phyloP scores from a whole-genome alignment of 2,329 filamentous ascomycete genomes.

The Penicillium sp. region DNA sequence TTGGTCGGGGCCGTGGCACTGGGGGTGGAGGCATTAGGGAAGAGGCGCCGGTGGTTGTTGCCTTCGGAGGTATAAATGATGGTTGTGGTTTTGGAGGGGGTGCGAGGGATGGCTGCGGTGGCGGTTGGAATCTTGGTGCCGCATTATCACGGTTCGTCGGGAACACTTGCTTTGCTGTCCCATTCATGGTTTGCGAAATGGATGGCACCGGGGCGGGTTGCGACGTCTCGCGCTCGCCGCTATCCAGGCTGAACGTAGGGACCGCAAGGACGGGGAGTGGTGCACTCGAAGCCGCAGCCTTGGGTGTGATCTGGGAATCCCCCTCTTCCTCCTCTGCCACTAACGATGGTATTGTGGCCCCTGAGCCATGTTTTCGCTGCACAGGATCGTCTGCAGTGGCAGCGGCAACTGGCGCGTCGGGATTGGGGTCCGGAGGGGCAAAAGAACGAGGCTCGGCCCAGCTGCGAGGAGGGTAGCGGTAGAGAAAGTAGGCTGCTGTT shows the following conservation, averaged over 20 bases:
- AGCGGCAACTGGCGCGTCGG: constrained; percentile 13
- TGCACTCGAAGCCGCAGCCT: constrained; percentile 30
- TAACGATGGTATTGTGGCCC: constrained; percentile 4
- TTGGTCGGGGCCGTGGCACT: constrained; percentile 28
- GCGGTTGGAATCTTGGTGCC: constrained; percentile 2
- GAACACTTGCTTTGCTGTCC: neutral
- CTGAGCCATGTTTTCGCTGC: constrained; percentile 8
- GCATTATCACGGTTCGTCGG: constrained; percentile 11
- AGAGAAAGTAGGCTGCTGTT: constrained; percentile 42
- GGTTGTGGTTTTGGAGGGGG: constrained; percentile 13
- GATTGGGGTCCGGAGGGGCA: constrained; percentile 17
- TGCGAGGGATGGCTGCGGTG: constrained; percentile 9
- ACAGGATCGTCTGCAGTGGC: constrained; percentile 11
- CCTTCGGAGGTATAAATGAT: constrained; percentile 5
- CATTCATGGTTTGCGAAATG: constrained; percentile 7
- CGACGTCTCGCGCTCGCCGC: constrained; percentile 11
- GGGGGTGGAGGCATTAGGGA: constrained; percentile 39
- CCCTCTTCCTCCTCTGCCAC: constrained; percentile 17
- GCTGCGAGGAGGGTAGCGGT: constrained; percentile 38
- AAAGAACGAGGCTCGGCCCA: constrained; percentile 24
- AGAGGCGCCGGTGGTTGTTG: constrained; percentile 15
- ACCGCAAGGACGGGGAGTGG: constrained; percentile 26
- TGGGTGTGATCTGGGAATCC: constrained; percentile 37
- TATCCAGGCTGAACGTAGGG: constrained; percentile 34
- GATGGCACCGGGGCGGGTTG: constrained; percentile 7